Conservation (phyloP, 2,329 filamentous ascomycete species). For the Fusarium buxicola region DNA sequence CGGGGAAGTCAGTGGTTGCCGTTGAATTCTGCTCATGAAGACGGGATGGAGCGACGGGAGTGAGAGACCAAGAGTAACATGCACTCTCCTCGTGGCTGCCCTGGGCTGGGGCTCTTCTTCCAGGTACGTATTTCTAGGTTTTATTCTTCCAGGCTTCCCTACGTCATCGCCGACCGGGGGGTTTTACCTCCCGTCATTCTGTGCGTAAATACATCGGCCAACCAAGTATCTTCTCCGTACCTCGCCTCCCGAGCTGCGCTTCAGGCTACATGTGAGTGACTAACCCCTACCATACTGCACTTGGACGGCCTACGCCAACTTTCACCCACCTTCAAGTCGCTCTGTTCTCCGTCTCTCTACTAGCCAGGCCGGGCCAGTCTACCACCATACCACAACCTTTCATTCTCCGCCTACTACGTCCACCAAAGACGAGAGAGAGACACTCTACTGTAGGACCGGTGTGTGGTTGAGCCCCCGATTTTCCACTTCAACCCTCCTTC, state of each 20-base stretch:
- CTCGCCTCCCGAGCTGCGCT: not conserved
- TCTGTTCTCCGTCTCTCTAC: constrained; percentile 35
- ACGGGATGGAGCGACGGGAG: too few species aligned
- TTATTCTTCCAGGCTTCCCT: constrained; percentile 35
- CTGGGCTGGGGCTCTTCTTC: constrained; percentile 11
- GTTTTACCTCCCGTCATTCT: constrained; percentile 23
- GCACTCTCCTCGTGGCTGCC: constrained; percentile 9
- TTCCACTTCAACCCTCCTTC: constrained; percentile 36
- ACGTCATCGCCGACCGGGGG: constrained; percentile 44
- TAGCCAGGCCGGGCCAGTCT: constrained; percentile 33
- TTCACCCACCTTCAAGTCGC: constrained; percentile 37
- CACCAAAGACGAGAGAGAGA: constrained; percentile 33
- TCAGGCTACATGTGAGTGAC: not conserved
- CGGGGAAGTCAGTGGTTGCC: not conserved
- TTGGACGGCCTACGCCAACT: constrained; percentile 37
- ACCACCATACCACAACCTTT: constrained; percentile 39
- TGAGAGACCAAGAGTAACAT: constrained; percentile 12
- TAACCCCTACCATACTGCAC: constrained; percentile 25
- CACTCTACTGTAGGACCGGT: constrained; percentile 20
- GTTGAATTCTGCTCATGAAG: constrained; percentile 1
- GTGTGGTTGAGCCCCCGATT: constrained; percentile 38
- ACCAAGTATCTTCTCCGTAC: constrained; percentile 21
- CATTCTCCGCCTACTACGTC: constrained; percentile 37
- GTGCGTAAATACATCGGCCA: constrained; percentile 29
- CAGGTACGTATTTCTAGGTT: constrained; percentile 20